Evolutionary conservation across 495 filamentous ascomycete genomes (phyloP).

Genomic region (Glonium stellatum): DNA sequence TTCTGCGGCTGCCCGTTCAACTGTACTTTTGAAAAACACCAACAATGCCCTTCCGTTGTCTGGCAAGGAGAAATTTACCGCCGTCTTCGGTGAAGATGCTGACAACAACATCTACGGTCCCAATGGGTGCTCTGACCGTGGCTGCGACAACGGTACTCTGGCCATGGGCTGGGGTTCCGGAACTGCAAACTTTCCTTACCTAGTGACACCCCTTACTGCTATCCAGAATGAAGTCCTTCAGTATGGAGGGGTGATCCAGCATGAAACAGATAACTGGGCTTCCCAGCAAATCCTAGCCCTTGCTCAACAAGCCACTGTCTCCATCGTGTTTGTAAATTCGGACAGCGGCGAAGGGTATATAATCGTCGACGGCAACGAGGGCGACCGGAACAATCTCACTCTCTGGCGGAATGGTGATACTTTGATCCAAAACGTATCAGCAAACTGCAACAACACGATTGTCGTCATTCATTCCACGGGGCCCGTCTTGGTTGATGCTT

Average conservation of each 20-base stretch:
- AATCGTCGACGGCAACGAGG: slow-evolving; percentile 71
- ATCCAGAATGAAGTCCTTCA: slow-evolving; percentile 64
- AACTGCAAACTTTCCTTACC: slow-evolving; percentile 82
- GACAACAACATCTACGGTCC: slow-evolving; percentile 70
- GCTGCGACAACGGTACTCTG: slow-evolving; percentile 80
- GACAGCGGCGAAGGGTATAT: slow-evolving; percentile 86
- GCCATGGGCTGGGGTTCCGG: slow-evolving; percentile 95
- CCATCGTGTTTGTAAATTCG: slow-evolving; percentile 84
- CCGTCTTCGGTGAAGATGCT: slow-evolving; percentile 82
- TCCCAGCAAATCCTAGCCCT: slow-evolving; percentile 51
- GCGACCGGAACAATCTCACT: slow-evolving; percentile 90
- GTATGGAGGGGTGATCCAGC: slow-evolving; percentile 58
- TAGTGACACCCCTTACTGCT: slow-evolving; percentile 79
- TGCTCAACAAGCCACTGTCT: slow-evolving; percentile 60
- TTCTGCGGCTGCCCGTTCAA: slow-evolving; percentile 66
- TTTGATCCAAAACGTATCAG: slow-evolving; percentile 69
- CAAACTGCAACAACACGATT: slow-evolving; percentile 80
- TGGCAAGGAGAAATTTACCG: slow-evolving; percentile 64
- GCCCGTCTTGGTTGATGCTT: slow-evolving; percentile 69
- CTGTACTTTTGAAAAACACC: slow-evolving; percentile 83
- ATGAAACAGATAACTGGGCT: slow-evolving; percentile 70
- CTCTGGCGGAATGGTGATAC: slow-evolving; percentile 77
- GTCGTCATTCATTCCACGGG: slow-evolving; percentile 85
- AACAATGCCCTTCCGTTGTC: slow-evolving; percentile 67
- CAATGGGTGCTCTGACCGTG: slow-evolving; percentile 75